A percentile compares a stretch with the other conserved stretches of the same genome.
These are phyloP conservation scores for Erythrophleum fordii DNA, from an alignment of 306 rosid species.

Conservation along the genomic window DNA sequence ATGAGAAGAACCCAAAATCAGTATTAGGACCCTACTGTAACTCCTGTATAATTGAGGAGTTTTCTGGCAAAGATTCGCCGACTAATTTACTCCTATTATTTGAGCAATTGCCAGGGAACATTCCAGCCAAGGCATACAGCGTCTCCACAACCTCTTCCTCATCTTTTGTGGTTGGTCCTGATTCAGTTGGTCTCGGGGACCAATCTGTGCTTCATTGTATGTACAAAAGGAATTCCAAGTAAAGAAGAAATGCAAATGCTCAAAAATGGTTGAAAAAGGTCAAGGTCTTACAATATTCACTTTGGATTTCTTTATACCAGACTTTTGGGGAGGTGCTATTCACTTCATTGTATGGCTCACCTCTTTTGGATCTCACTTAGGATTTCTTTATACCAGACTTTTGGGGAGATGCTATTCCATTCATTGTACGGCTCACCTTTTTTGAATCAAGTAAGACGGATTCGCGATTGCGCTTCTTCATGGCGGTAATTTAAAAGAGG, in stretches of 20 bases:
- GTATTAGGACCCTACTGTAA: slow-evolving; percentile 41
- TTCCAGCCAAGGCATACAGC: slow-evolving; percentile 74
- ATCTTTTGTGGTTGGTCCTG: slow-evolving; percentile 69
- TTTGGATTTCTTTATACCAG: slow-evolving; percentile 54
- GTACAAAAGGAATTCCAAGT: slow-evolving; percentile 45
- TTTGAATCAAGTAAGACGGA: slow-evolving; percentile 56
- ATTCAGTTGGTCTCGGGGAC: slow-evolving; percentile 39
- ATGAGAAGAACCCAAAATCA: slow-evolving; percentile 51
- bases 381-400: slow-evolving; percentile 43
- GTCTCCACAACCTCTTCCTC: slow-evolving; percentile 88
- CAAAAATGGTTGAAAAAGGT: not conserved
- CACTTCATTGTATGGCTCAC: slow-evolving; percentile 44
- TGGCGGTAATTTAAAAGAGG: slow-evolving; percentile 48
- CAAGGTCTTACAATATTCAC: slow-evolving; percentile 41
- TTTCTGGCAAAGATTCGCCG: slow-evolving; percentile 38
- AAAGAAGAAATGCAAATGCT: slow-evolving; percentile 29
- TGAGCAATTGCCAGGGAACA: slow-evolving; percentile 53
- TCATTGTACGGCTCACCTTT: slow-evolving; percentile 47
- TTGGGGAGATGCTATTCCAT: slow-evolving; percentile 46
- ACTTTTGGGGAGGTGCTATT: slow-evolving; percentile 44
- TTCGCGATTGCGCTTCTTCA: slow-evolving; percentile 71
- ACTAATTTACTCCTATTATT: slow-evolving; percentile 37
- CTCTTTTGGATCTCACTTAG: slow-evolving; percentile 66
- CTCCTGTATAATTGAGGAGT: slow-evolving; percentile 38
- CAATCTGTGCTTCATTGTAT: slow-evolving; percentile 42